These are phyloP conservation scores for Penicillium coffeae DNA, from an alignment of 495 filamentous ascomycete species.

Conservation along the genomic window DNA sequence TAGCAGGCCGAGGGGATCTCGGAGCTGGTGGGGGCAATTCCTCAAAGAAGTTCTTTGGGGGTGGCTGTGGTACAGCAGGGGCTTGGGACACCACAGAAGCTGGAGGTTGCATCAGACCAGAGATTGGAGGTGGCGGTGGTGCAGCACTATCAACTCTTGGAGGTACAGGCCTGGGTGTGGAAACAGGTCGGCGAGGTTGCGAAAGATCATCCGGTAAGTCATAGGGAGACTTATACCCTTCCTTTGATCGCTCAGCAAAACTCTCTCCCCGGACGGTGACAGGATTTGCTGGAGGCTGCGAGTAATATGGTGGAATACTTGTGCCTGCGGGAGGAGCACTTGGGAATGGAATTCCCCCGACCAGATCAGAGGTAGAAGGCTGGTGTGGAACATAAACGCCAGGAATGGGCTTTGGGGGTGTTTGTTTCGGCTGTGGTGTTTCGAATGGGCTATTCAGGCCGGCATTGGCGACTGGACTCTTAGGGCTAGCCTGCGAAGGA, in stretches of 20 bases:
- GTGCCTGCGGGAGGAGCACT: slow-evolving; percentile 27
- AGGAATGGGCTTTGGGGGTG: slow-evolving; percentile 15
- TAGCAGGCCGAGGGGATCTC: slow-evolving; percentile 42
- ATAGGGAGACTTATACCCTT: slow-evolving; percentile 89
- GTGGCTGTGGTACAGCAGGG: slow-evolving; percentile 14
- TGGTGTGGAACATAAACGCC: slow-evolving; percentile 42
- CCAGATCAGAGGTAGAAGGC: slow-evolving; percentile 39
- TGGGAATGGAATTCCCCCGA: slow-evolving; percentile 27
- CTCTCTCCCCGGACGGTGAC: slow-evolving; percentile 56
- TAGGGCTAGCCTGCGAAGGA: slow-evolving; percentile 17
- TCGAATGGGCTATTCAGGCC: slow-evolving; percentile 33
- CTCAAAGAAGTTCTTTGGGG: slow-evolving; percentile 74
- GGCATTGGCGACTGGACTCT: slow-evolving; percentile 8
- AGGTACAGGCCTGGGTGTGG: slow-evolving; percentile 31
- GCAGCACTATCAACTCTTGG: slow-evolving; percentile 21
- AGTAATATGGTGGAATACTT: slow-evolving; percentile 38
- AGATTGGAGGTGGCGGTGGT: slow-evolving; percentile 53
- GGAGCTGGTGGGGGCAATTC: slow-evolving; percentile 70
- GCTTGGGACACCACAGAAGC: slow-evolving; percentile 25
- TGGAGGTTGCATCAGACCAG: slow-evolving; percentile 48
- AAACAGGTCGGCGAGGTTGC: slow-evolving; percentile 57
- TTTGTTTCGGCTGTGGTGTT: slow-evolving; percentile 20
- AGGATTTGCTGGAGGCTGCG: slow-evolving; percentile 31
- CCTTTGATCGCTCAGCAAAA: slow-evolving; percentile 83
- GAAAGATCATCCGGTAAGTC: slow-evolving; percentile 89